Base-by-base conservation (phyloP, 192 early-diverging fungal genomes). In the Entophlyctis helioformis region DNA sequence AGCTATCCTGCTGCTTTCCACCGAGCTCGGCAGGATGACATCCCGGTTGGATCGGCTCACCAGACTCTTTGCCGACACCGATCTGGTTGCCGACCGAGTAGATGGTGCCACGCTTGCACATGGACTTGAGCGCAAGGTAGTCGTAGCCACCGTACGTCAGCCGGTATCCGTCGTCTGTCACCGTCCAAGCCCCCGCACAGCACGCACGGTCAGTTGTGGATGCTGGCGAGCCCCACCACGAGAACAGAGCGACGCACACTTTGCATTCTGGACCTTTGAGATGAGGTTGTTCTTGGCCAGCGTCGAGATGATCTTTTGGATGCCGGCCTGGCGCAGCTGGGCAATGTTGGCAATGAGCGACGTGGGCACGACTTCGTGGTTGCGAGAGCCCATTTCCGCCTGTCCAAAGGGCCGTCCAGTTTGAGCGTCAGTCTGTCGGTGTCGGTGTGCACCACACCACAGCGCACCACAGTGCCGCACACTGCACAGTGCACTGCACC, bases 81-180 rank as follows among this genome's bases (percentile, higher is more conserved):
- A 99, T 97, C 68, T 96, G 92, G 68, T 97, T 95, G 16, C 96
- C 96, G 3, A 99, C 92, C 21, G 92, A 96, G 47, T 78, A 79
- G 13, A 99, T 80, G 1, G 78, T 68, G 9, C 86, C 87, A 35
- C 91, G 76, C 57, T 86, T 85, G 44, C 75, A 80, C 55, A 99
- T 71, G 5, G 96, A 89, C 59, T 86, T 89, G 27, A 99, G 71
- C 0, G 96, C 94, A 36, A 99, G 71, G 59, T 96, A 96, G 62
- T 99, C 96, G 71, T 94, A 99, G n/a, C 96, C 96, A 40, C 92
- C 89, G 57, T 99, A 99, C 22, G 95, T 91, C 45, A 99, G 71
- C 37, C 90, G 74, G 65, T 96, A 99, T 21, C 96, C 96, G 26
- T 88, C 85, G 64, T 99, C 83, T 86, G 50, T 22, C 19, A 15